phyloP scores from a whole-genome alignment of 148 eudicot genomes.

The Silene conica region DNA sequence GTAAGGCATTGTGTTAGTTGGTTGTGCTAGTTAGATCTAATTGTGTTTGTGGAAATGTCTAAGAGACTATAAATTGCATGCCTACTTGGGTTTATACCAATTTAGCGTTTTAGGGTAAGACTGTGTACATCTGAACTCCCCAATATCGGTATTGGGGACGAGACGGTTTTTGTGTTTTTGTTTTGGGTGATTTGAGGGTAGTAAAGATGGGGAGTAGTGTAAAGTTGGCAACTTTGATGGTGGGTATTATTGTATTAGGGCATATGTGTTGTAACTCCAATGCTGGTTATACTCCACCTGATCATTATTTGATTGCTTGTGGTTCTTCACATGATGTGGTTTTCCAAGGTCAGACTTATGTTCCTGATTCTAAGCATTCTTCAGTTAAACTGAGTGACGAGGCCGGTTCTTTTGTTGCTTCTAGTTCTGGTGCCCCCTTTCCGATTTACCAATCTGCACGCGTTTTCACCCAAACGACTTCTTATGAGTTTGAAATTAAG shows the following conservation, averaged over 20 bases:
- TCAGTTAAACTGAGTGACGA: constrained; percentile 46
- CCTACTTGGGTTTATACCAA: constrained; percentile 23
- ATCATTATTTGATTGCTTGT: constrained; percentile 75
- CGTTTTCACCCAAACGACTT: constrained; percentile 43
- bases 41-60: constrained; percentile 29
- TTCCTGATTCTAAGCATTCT: constrained; percentile 65
- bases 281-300: constrained; percentile 59
- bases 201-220: constrained; percentile 30
- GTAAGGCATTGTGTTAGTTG: constrained; percentile 17
- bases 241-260: constrained; percentile 32
- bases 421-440: constrained; percentile 58
- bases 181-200: constrained; percentile 15
- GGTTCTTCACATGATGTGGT: constrained; percentile 79
- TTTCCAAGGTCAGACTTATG: constrained; percentile 63
- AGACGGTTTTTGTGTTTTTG: neutral
- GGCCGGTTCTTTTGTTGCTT: constrained; percentile 39
- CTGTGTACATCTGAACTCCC: constrained; percentile 17
- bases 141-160: neutral
- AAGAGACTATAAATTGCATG: constrained; percentile 2
- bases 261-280: constrained; percentile 33
- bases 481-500: constrained; percentile 59
- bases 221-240: constrained; percentile 34
- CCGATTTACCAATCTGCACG: constrained; percentile 70
- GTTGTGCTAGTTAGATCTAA: constrained; percentile 27
- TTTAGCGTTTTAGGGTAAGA: constrained; percentile 14